Evolutionary conservation across 352 stramenopile genomes (phyloP).

Genomic region (Pythium rhizo-oryzae): DNA sequence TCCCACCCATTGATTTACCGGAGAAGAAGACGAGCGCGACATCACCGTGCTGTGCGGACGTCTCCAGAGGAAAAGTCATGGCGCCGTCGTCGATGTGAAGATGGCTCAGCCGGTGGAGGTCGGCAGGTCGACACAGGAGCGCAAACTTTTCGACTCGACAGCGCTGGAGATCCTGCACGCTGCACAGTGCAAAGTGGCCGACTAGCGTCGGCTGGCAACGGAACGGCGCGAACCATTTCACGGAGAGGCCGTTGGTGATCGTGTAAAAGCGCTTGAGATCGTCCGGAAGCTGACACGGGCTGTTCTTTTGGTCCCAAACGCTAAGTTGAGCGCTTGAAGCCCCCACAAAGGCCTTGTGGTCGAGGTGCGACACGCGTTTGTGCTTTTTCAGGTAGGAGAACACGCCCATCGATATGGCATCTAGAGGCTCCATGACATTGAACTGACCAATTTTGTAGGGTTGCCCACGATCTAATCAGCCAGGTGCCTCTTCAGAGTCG

Average conservation of each 20-base stretch:
- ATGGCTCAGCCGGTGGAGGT: constrained; percentile 41
- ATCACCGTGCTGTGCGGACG: constrained; percentile 57
- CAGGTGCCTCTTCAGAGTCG: constrained; percentile 1
- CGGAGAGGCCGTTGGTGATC: constrained; percentile 64
- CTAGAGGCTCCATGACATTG: constrained; percentile 24
- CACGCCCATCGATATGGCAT: constrained; percentile 64
- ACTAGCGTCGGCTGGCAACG: constrained; percentile 48
- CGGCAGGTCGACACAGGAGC: constrained; percentile 38
- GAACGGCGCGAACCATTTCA: constrained; percentile 75
- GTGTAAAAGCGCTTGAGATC: constrained; percentile 74
- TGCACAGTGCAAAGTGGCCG: constrained; percentile 66
- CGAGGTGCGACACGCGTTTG: constrained; percentile 50
- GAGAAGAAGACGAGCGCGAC: constrained; percentile 47
- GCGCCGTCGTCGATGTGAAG: constrained; percentile 36
- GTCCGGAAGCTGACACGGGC: constrained; percentile 50
- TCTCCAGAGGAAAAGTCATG: constrained; percentile 53
- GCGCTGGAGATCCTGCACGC: constrained; percentile 61
- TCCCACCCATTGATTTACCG: background rate
- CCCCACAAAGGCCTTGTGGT: constrained; percentile 55
- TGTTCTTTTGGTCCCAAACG: constrained; percentile 77
- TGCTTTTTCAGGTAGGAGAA: constrained; percentile 74
- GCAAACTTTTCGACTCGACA: constrained; percentile 42
- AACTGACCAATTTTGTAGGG: too few species aligned
- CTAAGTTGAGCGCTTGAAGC: constrained; percentile 50
- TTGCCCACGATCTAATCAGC: too few species aligned